phyloP scores from a whole-genome alignment of 1,284 basidiomycete genomes.

The Tranzscheliella williamsii region DNA sequence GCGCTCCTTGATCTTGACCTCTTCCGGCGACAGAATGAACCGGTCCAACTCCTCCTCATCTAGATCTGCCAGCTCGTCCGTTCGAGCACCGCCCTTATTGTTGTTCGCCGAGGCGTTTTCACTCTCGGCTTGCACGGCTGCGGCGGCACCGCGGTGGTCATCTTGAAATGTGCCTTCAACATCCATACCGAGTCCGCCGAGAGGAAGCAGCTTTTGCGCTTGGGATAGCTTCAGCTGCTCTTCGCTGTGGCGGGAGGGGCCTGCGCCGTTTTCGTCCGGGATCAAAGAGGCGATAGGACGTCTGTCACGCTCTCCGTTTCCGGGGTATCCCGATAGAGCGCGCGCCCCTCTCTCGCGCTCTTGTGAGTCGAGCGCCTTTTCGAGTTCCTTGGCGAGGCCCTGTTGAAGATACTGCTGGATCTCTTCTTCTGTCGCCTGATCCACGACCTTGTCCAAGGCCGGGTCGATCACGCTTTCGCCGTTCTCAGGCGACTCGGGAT shows the following conservation, averaged over 20 bases:
- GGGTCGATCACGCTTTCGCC: constrained; percentile 26
- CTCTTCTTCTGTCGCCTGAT: constrained; percentile 51
- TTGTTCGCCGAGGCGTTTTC: neutral
- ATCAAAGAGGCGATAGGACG: neutral
- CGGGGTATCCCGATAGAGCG: constrained; percentile 4
- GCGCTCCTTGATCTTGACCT: constrained; percentile 85
- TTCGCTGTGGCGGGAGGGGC: constrained; percentile 11
- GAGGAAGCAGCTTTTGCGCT: constrained; percentile 33
- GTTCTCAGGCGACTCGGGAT: constrained; percentile 7
- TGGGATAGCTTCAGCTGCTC: constrained; percentile 23
- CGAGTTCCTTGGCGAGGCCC: constrained; percentile 41
- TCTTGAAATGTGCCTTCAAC: constrained; percentile 25
- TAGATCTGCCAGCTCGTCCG: constrained; percentile 62
- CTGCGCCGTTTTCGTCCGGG: constrained; percentile 18
- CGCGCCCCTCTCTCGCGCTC: constrained; percentile 43
- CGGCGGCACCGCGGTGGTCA: neutral
- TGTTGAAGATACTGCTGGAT: constrained; percentile 49
- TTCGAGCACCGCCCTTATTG: neutral
- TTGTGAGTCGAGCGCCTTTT: constrained; percentile 38
- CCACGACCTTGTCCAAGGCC: constrained; percentile 45
- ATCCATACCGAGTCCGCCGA: constrained; percentile 46
- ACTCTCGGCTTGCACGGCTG: neutral
- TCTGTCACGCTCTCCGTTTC: neutral
- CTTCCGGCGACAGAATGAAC: constrained; percentile 78
- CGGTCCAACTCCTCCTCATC: constrained; percentile 91